Conservation (phyloP, 208 protist genomes). For the Leishmania major region DNA sequence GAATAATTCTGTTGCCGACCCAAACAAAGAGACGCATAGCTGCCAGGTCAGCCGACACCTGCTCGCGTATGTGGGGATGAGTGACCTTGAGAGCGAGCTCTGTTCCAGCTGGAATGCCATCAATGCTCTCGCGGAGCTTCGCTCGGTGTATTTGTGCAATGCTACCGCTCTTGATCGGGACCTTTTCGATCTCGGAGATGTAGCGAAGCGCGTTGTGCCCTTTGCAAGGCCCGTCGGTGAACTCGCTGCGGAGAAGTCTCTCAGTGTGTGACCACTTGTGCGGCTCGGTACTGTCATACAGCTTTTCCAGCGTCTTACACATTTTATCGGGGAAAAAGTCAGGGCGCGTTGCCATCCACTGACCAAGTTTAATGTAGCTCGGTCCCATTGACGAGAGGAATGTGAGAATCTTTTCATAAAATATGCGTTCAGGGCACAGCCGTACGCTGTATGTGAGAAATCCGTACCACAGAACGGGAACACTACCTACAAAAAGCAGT, state of each 20-base stretch:
- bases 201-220: slow-evolving; percentile 56
- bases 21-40: slow-evolving; percentile 69
- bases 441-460: slow-evolving; percentile 53
- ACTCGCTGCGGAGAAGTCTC: slow-evolving; percentile 48
- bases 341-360: slow-evolving; percentile 92
- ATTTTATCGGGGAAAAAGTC: slow-evolving; percentile 89
- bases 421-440: slow-evolving; percentile 53
- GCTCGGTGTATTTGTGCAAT: slow-evolving; percentile 93
- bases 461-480: slow-evolving; percentile 59
- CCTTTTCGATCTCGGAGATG: slow-evolving; percentile 74
- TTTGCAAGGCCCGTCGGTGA: slow-evolving; percentile 22
- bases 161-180: slow-evolving; percentile 90
- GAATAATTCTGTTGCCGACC: slow-evolving; percentile 53
- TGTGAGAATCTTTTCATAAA: slow-evolving; percentile 57
- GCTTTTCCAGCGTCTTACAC: slow-evolving; percentile 62
- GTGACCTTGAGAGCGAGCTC: slow-evolving; percentile 92
- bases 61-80: slow-evolving; percentile 81
- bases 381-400: slow-evolving; percentile 81
- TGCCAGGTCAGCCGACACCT: slow-evolving; percentile 71
- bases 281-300: slow-evolving; percentile 73
- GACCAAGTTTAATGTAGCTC: slow-evolving; percentile 94
- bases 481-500: slow-evolving; percentile 39
- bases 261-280: slow-evolving; percentile 86
- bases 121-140: slow-evolving; percentile 66
- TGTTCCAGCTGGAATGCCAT: slow-evolving; percentile 78